Conservation (phyloP, 1,284 basidiomycete genomes). For the Kwoniella shivajii region DNA sequence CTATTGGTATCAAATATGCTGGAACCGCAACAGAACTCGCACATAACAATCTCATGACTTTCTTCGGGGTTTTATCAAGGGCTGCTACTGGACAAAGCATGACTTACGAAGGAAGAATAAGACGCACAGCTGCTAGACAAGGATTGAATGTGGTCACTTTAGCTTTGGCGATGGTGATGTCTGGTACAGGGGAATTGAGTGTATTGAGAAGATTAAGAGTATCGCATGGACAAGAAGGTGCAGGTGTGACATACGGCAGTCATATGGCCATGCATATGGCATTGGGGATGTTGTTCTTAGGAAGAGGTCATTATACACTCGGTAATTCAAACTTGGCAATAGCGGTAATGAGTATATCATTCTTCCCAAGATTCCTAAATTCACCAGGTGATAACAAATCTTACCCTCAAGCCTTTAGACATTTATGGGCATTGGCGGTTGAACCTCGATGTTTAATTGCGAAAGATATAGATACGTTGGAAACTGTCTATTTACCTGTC, state of each 20-base stretch:
- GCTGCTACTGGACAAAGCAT: slow-evolving; percentile 63
- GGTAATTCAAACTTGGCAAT: slow-evolving; percentile 90
- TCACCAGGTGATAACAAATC: slow-evolving; percentile 82
- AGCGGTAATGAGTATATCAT: slow-evolving; percentile 83
- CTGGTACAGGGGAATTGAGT: slow-evolving; percentile 91
- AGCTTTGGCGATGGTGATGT: slow-evolving; percentile 87
- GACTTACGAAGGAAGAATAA: slow-evolving; percentile 80
- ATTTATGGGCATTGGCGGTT: slow-evolving; percentile 92
- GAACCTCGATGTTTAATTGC: slow-evolving; percentile 91
- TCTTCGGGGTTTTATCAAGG: slow-evolving; percentile 70
- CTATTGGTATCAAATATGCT: slow-evolving; percentile 87
- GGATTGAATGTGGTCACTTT: slow-evolving; percentile 85
- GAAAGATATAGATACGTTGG: slow-evolving; percentile 83
- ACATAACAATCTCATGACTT: slow-evolving; percentile 75
- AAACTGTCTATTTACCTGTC: slow-evolving; percentile 86
- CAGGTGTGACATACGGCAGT: slow-evolving; percentile 78
- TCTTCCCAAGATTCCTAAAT: slow-evolving; percentile 84
- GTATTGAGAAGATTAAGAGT: slow-evolving; percentile 85
- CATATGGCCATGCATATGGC: slow-evolving; percentile 92
- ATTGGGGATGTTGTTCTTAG: slow-evolving; percentile 89
- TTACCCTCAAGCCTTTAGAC: slow-evolving; percentile 89
- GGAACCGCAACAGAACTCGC: slow-evolving; percentile 87
- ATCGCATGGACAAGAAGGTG: slow-evolving; percentile 85
- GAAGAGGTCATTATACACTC: slow-evolving; percentile 87
- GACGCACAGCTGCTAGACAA: slow-evolving; percentile 81